These are phyloP conservation scores for Colletotrichum falcatum DNA, from an alignment of 2,329 filamentous ascomycete species.

Conservation along the genomic window DNA sequence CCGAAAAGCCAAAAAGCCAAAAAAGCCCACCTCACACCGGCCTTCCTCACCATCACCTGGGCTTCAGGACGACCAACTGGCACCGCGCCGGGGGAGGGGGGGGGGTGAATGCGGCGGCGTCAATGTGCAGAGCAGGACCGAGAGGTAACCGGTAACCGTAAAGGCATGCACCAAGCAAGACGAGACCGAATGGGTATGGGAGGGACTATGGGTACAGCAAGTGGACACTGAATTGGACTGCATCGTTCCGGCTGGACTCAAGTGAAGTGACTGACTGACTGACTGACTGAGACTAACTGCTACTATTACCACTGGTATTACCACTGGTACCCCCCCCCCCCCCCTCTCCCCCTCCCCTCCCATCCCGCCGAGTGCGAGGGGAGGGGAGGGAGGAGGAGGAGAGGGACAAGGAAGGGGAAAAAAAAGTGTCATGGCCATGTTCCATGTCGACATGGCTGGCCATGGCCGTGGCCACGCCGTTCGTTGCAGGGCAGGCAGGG, in stretches of 20 bases:
- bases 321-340: not conserved
- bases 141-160: slow-evolving; percentile 17
- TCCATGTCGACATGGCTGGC: slow-evolving; percentile 15
- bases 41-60: slow-evolving; percentile 11
- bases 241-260: not conserved
- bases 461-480: slow-evolving; percentile 10
- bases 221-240: slow-evolving; percentile 16
- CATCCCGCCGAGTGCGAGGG: too few relatives aligned
- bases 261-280: not conserved
- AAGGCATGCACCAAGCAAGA: slow-evolving; percentile 17
- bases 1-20: not conserved
- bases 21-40: slow-evolving; percentile 13
- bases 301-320: not conserved
- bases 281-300: slow-evolving; percentile 12
- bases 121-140: slow-evolving; percentile 11
- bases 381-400: too few relatives aligned
- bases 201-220: not conserved
- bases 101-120: not conserved
- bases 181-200: slow-evolving; percentile 4
- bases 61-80: slow-evolving; percentile 16
- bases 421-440: not conserved
- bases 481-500: slow-evolving; percentile 4
- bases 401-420: not conserved
- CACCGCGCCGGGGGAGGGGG: not conserved
- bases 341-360: too few relatives aligned